Conservation (phyloP, 169 alveolate genomes). For the Plasmodium knowlesi region DNA sequence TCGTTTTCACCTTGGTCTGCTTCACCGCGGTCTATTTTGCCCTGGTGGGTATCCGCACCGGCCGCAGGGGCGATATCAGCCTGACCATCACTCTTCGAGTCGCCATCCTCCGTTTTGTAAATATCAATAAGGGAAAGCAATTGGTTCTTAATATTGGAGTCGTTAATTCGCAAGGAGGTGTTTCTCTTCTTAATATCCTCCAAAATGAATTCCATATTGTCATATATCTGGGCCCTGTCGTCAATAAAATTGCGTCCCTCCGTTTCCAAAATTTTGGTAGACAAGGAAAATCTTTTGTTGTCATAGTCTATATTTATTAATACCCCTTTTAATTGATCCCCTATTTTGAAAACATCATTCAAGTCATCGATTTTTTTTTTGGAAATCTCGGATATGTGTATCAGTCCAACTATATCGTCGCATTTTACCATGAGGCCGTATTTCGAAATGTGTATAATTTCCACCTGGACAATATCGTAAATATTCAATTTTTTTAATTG, state of each 20-base stretch:
- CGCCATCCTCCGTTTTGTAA: slow-evolving; percentile 29
- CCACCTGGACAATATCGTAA: slow-evolving; percentile 49
- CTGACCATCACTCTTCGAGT: not conserved
- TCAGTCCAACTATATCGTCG: slow-evolving; percentile 59
- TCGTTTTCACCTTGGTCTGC: not conserved
- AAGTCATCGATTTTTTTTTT: slow-evolving; percentile 48
- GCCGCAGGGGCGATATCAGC: not conserved
- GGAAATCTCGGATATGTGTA: slow-evolving; percentile 65
- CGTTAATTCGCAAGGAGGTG: slow-evolving; percentile 19
- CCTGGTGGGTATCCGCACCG: not conserved
- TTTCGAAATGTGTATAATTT: slow-evolving; percentile 71
- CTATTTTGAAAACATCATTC: slow-evolving; percentile 39
- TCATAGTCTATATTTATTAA: slow-evolving; percentile 67
- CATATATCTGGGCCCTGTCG: slow-evolving; percentile 34
- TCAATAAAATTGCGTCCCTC: slow-evolving; percentile 59
- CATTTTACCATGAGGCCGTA: slow-evolving; percentile 75
- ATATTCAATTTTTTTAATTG: slow-evolving; percentile 53
- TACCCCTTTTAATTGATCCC: slow-evolving; percentile 63
- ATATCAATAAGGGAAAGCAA: slow-evolving; percentile 58
- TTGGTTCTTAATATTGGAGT: slow-evolving; percentile 67
- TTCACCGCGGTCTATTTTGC: not conserved
- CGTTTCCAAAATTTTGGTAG: slow-evolving; percentile 63
- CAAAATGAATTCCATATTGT: slow-evolving; percentile 14
- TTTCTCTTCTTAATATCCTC: slow-evolving; percentile 47
- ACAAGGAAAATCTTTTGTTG: slow-evolving; percentile 61